Evolutionary conservation across 805 yeast species (phyloP).

Genomic region (Teunomyces aglyptinius): DNA sequence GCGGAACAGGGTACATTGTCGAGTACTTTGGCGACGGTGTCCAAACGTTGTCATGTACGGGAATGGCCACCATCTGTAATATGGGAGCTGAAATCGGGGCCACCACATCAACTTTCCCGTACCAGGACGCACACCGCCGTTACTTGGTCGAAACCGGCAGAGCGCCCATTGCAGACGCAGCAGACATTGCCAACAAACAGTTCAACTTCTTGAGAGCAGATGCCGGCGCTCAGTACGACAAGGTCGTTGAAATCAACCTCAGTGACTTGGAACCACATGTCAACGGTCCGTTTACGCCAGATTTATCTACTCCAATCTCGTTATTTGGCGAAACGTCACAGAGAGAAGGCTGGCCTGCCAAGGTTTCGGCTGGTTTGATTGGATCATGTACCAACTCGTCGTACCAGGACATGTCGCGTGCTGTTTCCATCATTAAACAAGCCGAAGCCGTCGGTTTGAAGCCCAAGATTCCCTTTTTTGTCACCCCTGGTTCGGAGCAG

Average conservation of each 20-base stretch:
- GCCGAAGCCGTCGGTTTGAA: slow-evolving; percentile 90
- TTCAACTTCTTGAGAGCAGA: slow-evolving; percentile 77
- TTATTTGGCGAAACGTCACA: slow-evolving; percentile 80
- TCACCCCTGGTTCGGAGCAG: slow-evolving; percentile 98
- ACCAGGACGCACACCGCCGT: slow-evolving; percentile 85
- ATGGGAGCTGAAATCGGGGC: slow-evolving; percentile 99
- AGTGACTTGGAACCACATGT: slow-evolving; percentile 90
- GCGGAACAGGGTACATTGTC: slow-evolving; percentile 96
- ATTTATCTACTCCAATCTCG: slow-evolving; percentile 92
- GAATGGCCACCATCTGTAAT: slow-evolving; percentile 99
- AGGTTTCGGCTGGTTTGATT: slow-evolving; percentile 90
- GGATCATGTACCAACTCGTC: slow-evolving; percentile 99
- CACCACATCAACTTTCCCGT: slow-evolving; percentile 96
- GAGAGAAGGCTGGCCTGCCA: slow-evolving; percentile 88
- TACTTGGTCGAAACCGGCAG: slow-evolving; percentile 87
- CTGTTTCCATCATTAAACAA: slow-evolving; percentile 87
- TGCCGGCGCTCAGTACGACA: slow-evolving; percentile 90
- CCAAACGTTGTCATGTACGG: slow-evolving; percentile 88
- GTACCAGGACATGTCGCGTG: slow-evolving; percentile 96
- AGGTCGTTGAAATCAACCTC: slow-evolving; percentile 86
- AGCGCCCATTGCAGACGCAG: slow-evolving; percentile 79
- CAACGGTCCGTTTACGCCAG: slow-evolving; percentile 98
- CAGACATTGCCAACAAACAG: slow-evolving; percentile 59
- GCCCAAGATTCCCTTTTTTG: slow-evolving; percentile 85
- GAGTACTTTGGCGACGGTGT: slow-evolving; percentile 98